phyloP scores from a whole-genome alignment of 1,284 basidiomycete species.

The Coniferiporia weirii region DNA sequence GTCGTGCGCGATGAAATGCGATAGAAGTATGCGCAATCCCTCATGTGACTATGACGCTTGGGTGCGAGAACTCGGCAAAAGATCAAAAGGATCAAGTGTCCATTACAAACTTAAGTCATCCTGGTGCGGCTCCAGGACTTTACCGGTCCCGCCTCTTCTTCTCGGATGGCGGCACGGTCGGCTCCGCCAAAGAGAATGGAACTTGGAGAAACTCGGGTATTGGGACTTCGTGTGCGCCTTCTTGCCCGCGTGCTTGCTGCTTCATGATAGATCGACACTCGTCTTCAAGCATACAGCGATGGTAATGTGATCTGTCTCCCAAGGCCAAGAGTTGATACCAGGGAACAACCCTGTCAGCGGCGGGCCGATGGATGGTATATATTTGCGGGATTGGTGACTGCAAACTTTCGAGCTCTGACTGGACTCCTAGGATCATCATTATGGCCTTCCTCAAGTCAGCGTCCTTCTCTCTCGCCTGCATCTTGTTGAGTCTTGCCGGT shows the following conservation, averaged over 20 bases:
- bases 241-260: background rate
- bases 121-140: too few species aligned
- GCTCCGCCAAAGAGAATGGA: background rate
- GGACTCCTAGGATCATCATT: background rate
- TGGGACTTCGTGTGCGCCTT: background rate
- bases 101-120: too few species aligned
- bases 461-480: background rate
- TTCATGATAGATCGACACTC: background rate
- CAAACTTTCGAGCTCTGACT: background rate
- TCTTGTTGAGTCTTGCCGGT: background rate
- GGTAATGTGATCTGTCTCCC: background rate
- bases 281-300: background rate
- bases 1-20: too few species aligned
- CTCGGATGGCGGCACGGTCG: background rate
- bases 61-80: background rate
- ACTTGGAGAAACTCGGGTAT: background rate
- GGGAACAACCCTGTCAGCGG: background rate
- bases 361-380: background rate
- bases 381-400: background rate
- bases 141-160: background rate
- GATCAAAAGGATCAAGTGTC: background rate
- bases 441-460: background rate
- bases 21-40: too few species aligned
- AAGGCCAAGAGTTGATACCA: background rate
- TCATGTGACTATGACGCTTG: too few species aligned